phyloP scores from a whole-genome alignment of 371 early-diverging fungal species.

The Choanephora cucurbitarum region DNA sequence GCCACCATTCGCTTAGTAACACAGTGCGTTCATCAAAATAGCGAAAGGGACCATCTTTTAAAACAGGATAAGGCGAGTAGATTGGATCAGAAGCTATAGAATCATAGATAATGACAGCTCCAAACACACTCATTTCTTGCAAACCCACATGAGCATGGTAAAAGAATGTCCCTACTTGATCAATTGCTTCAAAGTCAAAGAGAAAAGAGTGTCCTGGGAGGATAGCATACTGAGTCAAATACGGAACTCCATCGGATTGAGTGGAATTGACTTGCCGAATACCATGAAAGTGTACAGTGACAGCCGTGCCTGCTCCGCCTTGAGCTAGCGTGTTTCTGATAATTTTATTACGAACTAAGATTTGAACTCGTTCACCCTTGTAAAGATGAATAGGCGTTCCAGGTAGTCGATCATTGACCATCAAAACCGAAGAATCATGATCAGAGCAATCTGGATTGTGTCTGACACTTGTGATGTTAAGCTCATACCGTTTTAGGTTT shows the following conservation, averaged over 20 bases:
- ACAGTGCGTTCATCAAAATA: conserved; percentile 52
- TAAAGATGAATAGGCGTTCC: conserved; percentile 44
- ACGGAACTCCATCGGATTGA: conserved; percentile 61
- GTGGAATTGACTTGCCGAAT: conserved; percentile 42
- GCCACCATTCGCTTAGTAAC: conserved; percentile 54
- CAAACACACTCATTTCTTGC: conserved; percentile 50
- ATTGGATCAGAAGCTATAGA: conserved; percentile 18
- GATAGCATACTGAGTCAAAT: conserved; percentile 61
- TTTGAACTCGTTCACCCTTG: conserved; percentile 35
- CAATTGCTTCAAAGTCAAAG: conserved; percentile 47
- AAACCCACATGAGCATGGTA: conserved; percentile 55
- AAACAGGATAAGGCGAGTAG: not conserved
- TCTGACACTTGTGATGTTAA: conserved; percentile 28
- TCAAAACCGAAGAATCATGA: conserved; percentile 25
- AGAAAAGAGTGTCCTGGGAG: conserved; percentile 50
- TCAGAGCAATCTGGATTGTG: conserved; percentile 40
- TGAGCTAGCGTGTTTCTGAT: not conserved
- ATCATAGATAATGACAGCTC: conserved; percentile 51
- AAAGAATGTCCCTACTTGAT: conserved; percentile 59
- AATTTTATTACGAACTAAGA: conserved; percentile 45
- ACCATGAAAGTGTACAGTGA: conserved; percentile 52
- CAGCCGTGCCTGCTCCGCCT: conserved; percentile 19
- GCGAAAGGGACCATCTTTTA: conserved; percentile 21
- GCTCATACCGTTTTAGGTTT: conserved; percentile 15
- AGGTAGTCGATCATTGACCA: conserved; percentile 49